Base-by-base conservation (phyloP, 805 yeast genomes). In the Myxozyma udenii region DNA sequence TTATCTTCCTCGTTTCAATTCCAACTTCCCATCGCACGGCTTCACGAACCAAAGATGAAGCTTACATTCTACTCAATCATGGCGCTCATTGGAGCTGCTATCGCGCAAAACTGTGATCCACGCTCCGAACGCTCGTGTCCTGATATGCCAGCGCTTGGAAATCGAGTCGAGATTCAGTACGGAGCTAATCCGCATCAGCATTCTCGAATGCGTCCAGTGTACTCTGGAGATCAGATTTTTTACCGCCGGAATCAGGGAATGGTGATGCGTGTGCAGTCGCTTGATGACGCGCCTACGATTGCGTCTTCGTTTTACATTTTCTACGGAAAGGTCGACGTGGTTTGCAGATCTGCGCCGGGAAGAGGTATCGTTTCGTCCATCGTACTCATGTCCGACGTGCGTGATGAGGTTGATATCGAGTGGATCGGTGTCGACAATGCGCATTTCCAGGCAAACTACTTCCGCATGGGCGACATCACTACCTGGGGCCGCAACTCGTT, bases 341-440 rank as follows among this genome's bases (percentile, higher is more conserved):
- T 73, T 1, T 66, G 85, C 55, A 76, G 83, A 65, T 85, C 90
- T 18, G 90, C 95, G 2, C 71, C 77, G 14, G 96, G 96, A 24
- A 69, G 24, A 18, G 96, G 96, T 55, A 76, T 89, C 37, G 79
- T 88, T 9, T 84, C 95, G 0, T 83, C 93, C 1, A 79, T 89
- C 60, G 87, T 83, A 58, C 74, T 89, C 50, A 95, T 87, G 64
- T 73, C 78, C 61, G 96, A 90, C 66, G 95, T 84, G 62, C 72
- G 84, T 56, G 97, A 90, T 68, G 97, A 90, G 70, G 81, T 90
- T 42, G 96, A 90, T 70, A 64, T 85, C 43, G 96, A 90, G 67
- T 85, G 93, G 83, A 74, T 85, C 40, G 96, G 96, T 18, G 82
- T 85, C 39, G 95, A 89, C 65, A 73, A 74, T 18, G 73, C 78